A percentile compares a stretch with the other conserved stretches of the same genome.
These are phyloP conservation scores for Paecilomyces sp. DNA, from an alignment of 2,329 filamentous ascomycete species.

Conservation along the genomic window DNA sequence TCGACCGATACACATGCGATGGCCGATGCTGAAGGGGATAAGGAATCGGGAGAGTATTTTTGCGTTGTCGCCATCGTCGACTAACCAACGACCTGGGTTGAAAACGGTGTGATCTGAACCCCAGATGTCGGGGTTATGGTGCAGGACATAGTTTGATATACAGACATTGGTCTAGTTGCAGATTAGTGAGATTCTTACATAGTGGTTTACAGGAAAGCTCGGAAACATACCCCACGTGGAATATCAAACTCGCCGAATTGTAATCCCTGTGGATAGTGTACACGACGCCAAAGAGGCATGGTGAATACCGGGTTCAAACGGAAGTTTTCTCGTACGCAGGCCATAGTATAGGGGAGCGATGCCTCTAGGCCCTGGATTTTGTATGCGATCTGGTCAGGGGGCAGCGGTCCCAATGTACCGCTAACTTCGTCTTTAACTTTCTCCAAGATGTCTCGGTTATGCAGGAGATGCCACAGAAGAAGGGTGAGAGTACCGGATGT, in stretches of 20 bases:
- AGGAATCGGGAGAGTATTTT: neutral
- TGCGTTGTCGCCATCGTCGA: neutral
- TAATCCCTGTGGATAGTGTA: constrained; percentile 1
- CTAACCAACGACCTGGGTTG: neutral
- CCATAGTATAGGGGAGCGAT: constrained; percentile 6
- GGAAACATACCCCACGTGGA: neutral
- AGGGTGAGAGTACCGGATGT: neutral
- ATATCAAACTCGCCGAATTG: constrained; percentile 5
- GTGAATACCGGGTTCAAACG: constrained; percentile 6
- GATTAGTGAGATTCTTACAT: too few species aligned
- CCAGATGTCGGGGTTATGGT: neutral
- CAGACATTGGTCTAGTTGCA: neutral
- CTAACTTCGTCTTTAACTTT: neutral
- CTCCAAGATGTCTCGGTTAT: neutral
- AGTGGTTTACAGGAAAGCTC: neutral
- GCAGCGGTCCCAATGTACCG: neutral
- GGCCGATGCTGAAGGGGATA: constrained; percentile 8
- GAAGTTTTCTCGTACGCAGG: constrained; percentile 8
- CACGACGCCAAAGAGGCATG: constrained; percentile 7
- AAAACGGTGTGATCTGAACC: neutral
- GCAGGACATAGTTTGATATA: neutral
- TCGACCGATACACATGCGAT: constrained; percentile 7
- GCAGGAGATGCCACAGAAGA: neutral
- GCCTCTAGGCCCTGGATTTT: neutral
- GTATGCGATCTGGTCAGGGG: neutral